phyloP scores from a whole-genome alignment of 2,329 filamentous ascomycete species.

The Stagonosporopsis cucurbitacearum region DNA sequence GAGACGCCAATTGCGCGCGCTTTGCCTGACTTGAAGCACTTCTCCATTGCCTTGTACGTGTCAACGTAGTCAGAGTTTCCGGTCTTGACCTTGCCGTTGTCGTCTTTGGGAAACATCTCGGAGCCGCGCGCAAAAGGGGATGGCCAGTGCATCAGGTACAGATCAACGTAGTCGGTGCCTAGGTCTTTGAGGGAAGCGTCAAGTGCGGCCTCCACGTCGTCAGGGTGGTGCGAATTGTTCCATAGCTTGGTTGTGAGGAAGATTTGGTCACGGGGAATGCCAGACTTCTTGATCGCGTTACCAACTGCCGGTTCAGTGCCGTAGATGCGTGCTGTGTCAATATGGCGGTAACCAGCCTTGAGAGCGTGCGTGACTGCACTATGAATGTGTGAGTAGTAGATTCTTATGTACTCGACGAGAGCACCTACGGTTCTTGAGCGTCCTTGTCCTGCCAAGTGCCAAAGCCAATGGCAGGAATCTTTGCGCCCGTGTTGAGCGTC shows the following conservation, averaged over 20 bases:
- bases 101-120: slow-evolving; percentile 62
- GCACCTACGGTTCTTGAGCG: slow-evolving; percentile 34
- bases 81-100: slow-evolving; percentile 28
- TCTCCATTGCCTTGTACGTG: slow-evolving; percentile 52
- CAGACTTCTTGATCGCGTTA: slow-evolving; percentile 40
- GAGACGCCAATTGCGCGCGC: slow-evolving; percentile 42
- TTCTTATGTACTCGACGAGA: neutral
- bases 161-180: slow-evolving; percentile 84
- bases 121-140: slow-evolving; percentile 77
- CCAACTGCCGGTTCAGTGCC: slow-evolving; percentile 35
- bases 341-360: slow-evolving; percentile 40
- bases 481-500: slow-evolving; percentile 70
- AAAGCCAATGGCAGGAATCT: slow-evolving; percentile 77
- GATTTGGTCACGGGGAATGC: slow-evolving; percentile 49
- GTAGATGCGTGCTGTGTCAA: slow-evolving; percentile 40
- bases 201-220: slow-evolving; percentile 72
- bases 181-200: slow-evolving; percentile 77
- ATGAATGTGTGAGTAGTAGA: neutral
- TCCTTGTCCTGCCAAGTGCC: slow-evolving; percentile 44
- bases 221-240: slow-evolving; percentile 82
- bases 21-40: slow-evolving; percentile 43
- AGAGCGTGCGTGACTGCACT: slow-evolving; percentile 49
- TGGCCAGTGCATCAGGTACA: slow-evolving; percentile 82
- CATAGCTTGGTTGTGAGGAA: slow-evolving; percentile 77
- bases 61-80: slow-evolving; percentile 38